Conservation (phyloP, 1,284 basidiomycete species). For the Pseudozyma hubeiensis region DNA sequence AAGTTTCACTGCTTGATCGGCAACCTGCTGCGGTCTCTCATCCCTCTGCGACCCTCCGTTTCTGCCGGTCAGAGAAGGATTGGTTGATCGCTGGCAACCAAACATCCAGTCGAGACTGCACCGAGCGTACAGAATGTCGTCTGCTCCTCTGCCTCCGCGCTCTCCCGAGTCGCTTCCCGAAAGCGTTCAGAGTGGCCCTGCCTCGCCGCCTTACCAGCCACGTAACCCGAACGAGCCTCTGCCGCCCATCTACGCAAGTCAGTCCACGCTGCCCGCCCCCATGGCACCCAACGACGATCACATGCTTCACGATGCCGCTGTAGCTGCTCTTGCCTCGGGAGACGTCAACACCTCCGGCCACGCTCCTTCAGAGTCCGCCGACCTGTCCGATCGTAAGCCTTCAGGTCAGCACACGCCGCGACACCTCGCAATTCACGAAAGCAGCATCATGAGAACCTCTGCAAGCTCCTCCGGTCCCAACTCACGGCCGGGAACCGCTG, state of each 20-base stretch:
- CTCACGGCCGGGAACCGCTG: slow-evolving; percentile 36
- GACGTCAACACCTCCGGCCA: slow-evolving; percentile 17
- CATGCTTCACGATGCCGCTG: slow-evolving; percentile 32
- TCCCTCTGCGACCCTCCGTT: not conserved
- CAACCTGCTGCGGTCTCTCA: not conserved
- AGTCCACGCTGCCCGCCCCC: slow-evolving; percentile 30
- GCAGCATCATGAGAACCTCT: slow-evolving; percentile 18
- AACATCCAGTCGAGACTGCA: too few relatives aligned
- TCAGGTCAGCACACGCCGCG: slow-evolving; percentile 1
- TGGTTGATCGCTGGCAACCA: too few relatives aligned
- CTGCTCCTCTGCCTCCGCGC: slow-evolving; percentile 12
- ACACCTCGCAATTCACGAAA: slow-evolving; percentile 2
- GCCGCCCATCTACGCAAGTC: slow-evolving; percentile 48
- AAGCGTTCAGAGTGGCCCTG: slow-evolving; percentile 22
- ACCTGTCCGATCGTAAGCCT: slow-evolving; percentile 11
- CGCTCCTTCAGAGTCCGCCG: not conserved
- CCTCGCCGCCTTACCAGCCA: slow-evolving; percentile 52
- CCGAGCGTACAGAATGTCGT: slow-evolving; percentile 5
- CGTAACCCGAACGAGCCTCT: slow-evolving; percentile 26
- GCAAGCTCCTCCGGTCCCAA: slow-evolving; percentile 13
- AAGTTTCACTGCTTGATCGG: not conserved
- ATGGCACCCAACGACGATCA: slow-evolving; percentile 1
- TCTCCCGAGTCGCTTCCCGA: slow-evolving; percentile 36
- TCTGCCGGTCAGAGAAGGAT: slow-evolving; percentile 17
- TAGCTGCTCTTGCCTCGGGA: slow-evolving; percentile 34